These are phyloP conservation scores for Penicillium sumatraense DNA, from an alignment of 2,329 filamentous ascomycete genomes.

Conservation along the genomic window DNA sequence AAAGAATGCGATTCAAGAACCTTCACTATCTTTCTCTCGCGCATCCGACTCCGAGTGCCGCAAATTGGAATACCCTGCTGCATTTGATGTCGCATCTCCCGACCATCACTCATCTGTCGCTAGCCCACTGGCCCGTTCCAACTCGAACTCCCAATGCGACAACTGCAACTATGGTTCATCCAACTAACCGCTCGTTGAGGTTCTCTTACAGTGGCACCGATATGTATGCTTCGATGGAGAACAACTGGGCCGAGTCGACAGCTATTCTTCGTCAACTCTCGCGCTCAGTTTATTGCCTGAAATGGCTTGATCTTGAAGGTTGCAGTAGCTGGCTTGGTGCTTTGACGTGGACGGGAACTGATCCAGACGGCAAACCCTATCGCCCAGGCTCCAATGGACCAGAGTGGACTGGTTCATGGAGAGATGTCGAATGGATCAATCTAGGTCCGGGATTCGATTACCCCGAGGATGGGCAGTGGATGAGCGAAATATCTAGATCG, in stretches of 20 bases:
- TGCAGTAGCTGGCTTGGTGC: slow-evolving; percentile 61
- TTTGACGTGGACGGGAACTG: slow-evolving; percentile 49
- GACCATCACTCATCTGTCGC: slow-evolving; percentile 65
- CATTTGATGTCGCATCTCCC: slow-evolving; percentile 56
- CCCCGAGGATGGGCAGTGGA: slow-evolving; percentile 23
- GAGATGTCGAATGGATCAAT: slow-evolving; percentile 48
- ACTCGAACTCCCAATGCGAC: slow-evolving; percentile 60
- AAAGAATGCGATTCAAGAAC: slow-evolving; percentile 51
- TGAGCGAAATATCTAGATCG: not conserved
- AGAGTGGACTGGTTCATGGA: slow-evolving; percentile 53
- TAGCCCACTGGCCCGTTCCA: slow-evolving; percentile 66
- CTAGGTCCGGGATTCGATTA: slow-evolving; percentile 47
- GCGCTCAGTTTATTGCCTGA: slow-evolving; percentile 60
- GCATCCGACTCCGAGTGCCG: slow-evolving; percentile 47
- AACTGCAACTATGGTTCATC: slow-evolving; percentile 16
- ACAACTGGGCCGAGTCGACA: slow-evolving; percentile 61
- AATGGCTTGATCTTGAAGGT: slow-evolving; percentile 66
- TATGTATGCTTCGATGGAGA: slow-evolving; percentile 57
- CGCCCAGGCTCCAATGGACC: slow-evolving; percentile 33
- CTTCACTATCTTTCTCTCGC: slow-evolving; percentile 64
- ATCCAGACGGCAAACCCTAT: slow-evolving; percentile 32
- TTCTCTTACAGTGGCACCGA: slow-evolving; percentile 55
- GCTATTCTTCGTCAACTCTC: slow-evolving; percentile 61
- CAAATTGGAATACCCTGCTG: slow-evolving; percentile 62
- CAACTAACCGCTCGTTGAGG: not conserved